Evolutionary conservation across 2,329 filamentous ascomycete genomes (phyloP).

Genomic region (Sporothrix inflata): DNA sequence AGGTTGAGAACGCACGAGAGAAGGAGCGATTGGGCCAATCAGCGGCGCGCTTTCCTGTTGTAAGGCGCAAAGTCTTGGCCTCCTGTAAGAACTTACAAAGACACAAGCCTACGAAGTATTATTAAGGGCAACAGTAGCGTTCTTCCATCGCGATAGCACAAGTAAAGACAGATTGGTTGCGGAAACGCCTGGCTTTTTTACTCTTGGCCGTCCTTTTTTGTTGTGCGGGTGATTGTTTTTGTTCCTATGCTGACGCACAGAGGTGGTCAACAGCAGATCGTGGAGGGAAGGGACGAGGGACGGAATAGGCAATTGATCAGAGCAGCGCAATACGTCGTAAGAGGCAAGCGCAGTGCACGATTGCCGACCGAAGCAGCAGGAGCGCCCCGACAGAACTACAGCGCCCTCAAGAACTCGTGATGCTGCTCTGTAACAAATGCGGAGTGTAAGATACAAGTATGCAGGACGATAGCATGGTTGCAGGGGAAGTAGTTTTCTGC

Average conservation of each 20-base stretch:
- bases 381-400: not conserved
- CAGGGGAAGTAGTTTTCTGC: not conserved
- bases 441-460: not conserved
- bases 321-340: not conserved
- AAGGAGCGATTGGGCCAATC: conserved; percentile 5
- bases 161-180: not conserved
- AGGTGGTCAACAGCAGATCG: not conserved
- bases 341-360: not conserved
- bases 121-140: conserved; percentile 2
- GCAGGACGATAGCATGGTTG: not conserved
- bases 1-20: not conserved
- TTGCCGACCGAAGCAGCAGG: not conserved
- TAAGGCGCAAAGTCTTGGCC: not conserved
- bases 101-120: not conserved
- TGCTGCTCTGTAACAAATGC: not conserved
- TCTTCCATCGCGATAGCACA: not conserved
- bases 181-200: not conserved
- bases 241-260: not conserved
- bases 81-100: conserved; percentile 8
- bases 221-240: not conserved
- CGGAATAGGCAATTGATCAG: conserved; percentile 2
- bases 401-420: not conserved
- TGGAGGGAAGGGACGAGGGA: conserved; percentile 11
- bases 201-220: not conserved
- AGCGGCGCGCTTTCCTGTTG: not conserved